phyloP scores from a whole-genome alignment of 2,329 filamentous ascomycete genomes.

The Ceratocystis papillata region DNA sequence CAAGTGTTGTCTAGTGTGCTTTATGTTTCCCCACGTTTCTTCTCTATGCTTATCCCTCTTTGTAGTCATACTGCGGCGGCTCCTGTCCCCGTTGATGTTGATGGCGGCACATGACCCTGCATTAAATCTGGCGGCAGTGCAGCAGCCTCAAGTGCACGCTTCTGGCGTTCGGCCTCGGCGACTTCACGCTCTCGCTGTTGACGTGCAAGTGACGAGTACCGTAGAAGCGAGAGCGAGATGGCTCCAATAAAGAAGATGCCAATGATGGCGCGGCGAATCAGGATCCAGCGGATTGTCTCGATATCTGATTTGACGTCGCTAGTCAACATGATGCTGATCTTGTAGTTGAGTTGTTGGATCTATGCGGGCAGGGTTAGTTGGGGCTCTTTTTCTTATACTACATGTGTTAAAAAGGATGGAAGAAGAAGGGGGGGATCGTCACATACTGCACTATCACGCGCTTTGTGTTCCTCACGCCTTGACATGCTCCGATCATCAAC shows the following conservation, averaged over 20 bases:
- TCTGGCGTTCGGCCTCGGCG: slow-evolving; percentile 32
- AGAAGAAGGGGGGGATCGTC: not conserved
- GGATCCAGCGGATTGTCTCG: slow-evolving; percentile 80
- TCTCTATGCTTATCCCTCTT: not conserved
- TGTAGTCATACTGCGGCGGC: not conserved
- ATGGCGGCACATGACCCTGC: slow-evolving; percentile 6
- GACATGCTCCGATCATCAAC: slow-evolving; percentile 95
- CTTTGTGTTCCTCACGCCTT: slow-evolving; percentile 76
- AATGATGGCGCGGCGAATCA: slow-evolving; percentile 52
- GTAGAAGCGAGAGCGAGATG: slow-evolving; percentile 47
- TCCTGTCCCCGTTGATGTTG: not conserved
- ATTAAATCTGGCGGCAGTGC: slow-evolving; percentile 8
- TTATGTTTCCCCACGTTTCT: not conserved
- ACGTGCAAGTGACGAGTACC: slow-evolving; percentile 48
- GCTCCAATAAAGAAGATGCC: slow-evolving; percentile 58
- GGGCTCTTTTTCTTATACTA: not conserved
- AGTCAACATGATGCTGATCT: slow-evolving; percentile 81
- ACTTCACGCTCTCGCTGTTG: slow-evolving; percentile 33
- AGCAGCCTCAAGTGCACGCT: slow-evolving; percentile 28
- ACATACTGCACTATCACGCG: slow-evolving; percentile 65
- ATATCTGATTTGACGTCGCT: slow-evolving; percentile 88
- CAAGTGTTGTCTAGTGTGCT: too few relatives aligned
- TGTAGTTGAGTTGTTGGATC: slow-evolving; percentile 92
- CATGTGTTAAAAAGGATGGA: not conserved
- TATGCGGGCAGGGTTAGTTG: slow-evolving; percentile 31